These are phyloP conservation scores for Tetrahymena borealis DNA, from an alignment of 73 alveolate genomes.

Conservation along the genomic window DNA sequence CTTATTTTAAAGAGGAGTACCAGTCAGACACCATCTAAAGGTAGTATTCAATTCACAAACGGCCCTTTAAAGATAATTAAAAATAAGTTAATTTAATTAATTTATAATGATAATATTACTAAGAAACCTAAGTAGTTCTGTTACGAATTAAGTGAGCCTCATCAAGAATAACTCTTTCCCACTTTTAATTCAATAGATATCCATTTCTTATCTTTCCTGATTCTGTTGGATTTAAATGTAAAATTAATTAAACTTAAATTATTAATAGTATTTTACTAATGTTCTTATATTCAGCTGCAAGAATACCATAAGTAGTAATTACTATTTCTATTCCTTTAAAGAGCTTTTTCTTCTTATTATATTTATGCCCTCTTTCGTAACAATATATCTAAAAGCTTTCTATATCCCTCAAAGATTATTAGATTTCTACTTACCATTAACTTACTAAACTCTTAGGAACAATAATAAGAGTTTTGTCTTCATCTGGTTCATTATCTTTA, in stretches of 20 bases:
- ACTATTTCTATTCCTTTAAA: neutral
- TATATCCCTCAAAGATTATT: neutral
- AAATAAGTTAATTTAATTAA: neutral
- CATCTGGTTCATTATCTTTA: neutral
- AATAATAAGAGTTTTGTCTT: neutral
- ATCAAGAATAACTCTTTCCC: slow-evolving; percentile 28
- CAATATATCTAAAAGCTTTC: neutral
- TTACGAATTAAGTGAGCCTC: slow-evolving; percentile 35
- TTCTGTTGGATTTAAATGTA: too few relatives aligned
- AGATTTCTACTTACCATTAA: neutral
- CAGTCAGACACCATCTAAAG: slow-evolving; percentile 43
- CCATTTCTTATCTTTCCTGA: neutral
- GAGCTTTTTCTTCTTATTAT: neutral
- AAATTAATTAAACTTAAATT: too few relatives aligned
- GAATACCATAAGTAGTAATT: neutral
- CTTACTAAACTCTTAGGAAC: neutral
- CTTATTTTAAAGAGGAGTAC: slow-evolving; percentile 41
- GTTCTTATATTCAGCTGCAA: neutral
- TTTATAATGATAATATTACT: neutral
- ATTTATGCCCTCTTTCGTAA: neutral
- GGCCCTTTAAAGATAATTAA: neutral
- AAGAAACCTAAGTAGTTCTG: neutral
- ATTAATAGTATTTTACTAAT: neutral
- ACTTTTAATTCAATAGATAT: neutral
- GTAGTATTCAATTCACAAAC: neutral